Percentiles rank a stretch among this genome's conserved stretches.
Evolutionary conservation across 768 basidiomycete species (phyloP).

Genomic region (Tremella mesenterica): DNA sequence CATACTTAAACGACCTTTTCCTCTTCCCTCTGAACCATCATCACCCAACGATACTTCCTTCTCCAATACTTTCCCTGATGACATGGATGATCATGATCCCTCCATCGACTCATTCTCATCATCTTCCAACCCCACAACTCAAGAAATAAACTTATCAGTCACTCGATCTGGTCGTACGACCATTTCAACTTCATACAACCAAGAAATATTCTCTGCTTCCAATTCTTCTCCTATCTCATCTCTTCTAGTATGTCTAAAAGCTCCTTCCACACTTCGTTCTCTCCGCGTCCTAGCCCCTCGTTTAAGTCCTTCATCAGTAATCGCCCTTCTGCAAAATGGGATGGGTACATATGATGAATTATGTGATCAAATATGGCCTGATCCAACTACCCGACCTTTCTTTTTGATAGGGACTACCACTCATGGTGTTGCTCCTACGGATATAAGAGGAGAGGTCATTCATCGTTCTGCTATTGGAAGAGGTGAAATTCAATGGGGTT

Average conservation of each 20-base stretch:
- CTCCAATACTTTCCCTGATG: slow-evolving; percentile 13
- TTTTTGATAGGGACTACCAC: slow-evolving; percentile 77
- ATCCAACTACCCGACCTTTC: slow-evolving; percentile 64
- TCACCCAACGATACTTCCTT: slow-evolving; percentile 7
- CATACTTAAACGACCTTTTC: slow-evolving; percentile 51
- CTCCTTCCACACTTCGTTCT: slow-evolving; percentile 56
- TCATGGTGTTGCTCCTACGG: slow-evolving; percentile 62
- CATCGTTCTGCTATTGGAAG: slow-evolving; percentile 9
- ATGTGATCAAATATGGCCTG: slow-evolving; percentile 59
- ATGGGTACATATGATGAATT: slow-evolving; percentile 84
- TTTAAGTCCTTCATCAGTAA: slow-evolving; percentile 60
- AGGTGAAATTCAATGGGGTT: slow-evolving; percentile 54
- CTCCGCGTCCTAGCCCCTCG: slow-evolving; percentile 57
- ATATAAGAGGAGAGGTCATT: slow-evolving; percentile 16
- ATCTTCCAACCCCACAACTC: too few relatives aligned
- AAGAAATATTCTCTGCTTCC: slow-evolving; percentile 1
- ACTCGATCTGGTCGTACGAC: slow-evolving; percentile 1
- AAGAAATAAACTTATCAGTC: slow-evolving; percentile 1
- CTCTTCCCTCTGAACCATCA: neutral
- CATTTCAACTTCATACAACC: slow-evolving; percentile 10
- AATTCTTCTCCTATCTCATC: slow-evolving; percentile 54
- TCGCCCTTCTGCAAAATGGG: slow-evolving; percentile 90
- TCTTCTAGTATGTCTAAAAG: slow-evolving; percentile 75
- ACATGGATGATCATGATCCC: neutral
- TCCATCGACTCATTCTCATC: too few relatives aligned